Percentiles rank a stretch among this genome's conserved stretches.
Conservation (phyloP, 768 basidiomycete genomes). For the Gymnopilus dilepis region DNA sequence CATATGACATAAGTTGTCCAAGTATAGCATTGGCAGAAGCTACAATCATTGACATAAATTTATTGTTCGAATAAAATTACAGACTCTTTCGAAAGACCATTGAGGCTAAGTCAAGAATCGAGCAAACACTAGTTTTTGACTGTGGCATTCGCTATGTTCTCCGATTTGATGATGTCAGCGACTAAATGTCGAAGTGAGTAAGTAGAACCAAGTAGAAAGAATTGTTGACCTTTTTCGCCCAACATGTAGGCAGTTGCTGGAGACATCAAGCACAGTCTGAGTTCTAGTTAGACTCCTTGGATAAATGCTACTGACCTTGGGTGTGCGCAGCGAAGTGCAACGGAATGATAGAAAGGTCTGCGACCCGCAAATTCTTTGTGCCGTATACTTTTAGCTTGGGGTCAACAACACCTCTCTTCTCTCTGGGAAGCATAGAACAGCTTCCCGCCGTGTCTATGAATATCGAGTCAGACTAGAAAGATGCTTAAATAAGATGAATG, state of each 20-base stretch:
- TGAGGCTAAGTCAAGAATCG: not conserved
- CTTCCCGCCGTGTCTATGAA: constrained; percentile 50
- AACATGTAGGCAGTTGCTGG: constrained; percentile 12
- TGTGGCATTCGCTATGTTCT: not conserved
- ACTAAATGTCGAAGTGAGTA: not conserved
- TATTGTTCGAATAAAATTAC: not conserved
- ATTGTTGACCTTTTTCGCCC: constrained; percentile 11
- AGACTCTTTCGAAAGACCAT: not conserved
- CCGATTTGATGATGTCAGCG: not conserved
- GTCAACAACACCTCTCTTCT: constrained; percentile 60
- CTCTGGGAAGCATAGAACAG: constrained; percentile 58
- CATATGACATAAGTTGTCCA: too few species aligned
- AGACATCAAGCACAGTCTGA: not conserved
- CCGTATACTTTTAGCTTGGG: constrained; percentile 56
- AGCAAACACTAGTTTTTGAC: too few species aligned
- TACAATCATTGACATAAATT: too few species aligned
- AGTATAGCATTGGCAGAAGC: too few species aligned
- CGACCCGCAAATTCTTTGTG: constrained; percentile 58
- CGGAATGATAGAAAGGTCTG: constrained; percentile 57
- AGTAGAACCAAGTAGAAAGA: too few species aligned
- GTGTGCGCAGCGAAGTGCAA: constrained; percentile 54
- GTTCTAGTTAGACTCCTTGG: not conserved
- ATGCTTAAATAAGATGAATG: not conserved
- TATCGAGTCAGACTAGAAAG: not conserved
- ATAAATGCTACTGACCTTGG: constrained; percentile 36